Evolutionary conservation across 2,329 filamentous ascomycete genomes (phyloP).

Genomic region (Ceratocystis harringtonii): DNA sequence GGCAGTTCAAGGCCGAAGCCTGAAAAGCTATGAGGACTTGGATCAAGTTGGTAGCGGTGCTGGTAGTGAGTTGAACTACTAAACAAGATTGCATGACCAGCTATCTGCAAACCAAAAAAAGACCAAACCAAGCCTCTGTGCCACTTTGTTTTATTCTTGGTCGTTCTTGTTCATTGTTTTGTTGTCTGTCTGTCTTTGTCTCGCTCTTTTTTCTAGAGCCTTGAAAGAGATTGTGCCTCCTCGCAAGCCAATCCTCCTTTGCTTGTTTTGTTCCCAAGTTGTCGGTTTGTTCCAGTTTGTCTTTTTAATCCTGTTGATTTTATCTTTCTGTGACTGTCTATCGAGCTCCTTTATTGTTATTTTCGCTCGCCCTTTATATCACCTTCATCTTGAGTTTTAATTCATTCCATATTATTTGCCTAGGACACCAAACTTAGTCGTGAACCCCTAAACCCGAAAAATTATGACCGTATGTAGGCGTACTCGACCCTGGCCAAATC

Average conservation of each 20-base stretch:
- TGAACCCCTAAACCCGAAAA: too few species aligned
- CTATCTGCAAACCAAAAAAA: neutral
- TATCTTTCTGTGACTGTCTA: neutral
- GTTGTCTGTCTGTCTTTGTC: neutral
- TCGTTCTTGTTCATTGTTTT: neutral
- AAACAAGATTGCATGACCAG: conserved; percentile 20
- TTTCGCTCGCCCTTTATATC: neutral
- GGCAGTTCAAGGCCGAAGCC: conserved; percentile 76
- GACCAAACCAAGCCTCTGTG: neutral
- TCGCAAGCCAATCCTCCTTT: neutral
- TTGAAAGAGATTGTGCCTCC: neutral
- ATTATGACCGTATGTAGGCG: too few species aligned
- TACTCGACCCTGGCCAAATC: too few species aligned
- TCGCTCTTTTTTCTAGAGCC: neutral
- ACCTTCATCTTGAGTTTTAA: neutral
- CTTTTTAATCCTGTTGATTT: neutral
- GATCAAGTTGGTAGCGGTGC: conserved; percentile 67
- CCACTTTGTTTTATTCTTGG: neutral
- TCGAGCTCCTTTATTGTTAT: neutral
- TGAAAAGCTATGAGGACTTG: conserved; percentile 95
- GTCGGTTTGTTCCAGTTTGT: neutral
- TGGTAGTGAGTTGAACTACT: conserved; percentile 79
- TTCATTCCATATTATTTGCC: neutral
- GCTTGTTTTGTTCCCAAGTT: neutral
- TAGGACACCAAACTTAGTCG: too few species aligned